Conservation (phyloP, 768 basidiomycete genomes). For the Stropharia rugosoannulata region DNA sequence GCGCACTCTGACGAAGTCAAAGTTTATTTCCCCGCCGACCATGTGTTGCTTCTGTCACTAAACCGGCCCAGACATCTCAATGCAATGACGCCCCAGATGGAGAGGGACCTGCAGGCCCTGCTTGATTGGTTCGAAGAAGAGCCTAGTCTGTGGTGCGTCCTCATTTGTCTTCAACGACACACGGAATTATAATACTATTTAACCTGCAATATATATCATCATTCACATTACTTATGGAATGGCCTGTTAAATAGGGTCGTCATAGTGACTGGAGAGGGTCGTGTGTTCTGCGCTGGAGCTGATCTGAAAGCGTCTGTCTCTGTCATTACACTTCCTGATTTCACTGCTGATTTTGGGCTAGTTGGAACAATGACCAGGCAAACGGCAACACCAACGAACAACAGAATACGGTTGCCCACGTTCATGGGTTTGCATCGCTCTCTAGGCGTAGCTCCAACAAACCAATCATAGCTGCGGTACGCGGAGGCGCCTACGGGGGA, state of each 20-base stretch:
- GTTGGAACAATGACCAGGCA: constrained; percentile 60
- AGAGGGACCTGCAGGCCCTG: constrained; percentile 46
- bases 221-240: neutral
- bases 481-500: constrained; percentile 71
- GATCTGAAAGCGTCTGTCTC: constrained; percentile 68
- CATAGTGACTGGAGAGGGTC: constrained; percentile 72
- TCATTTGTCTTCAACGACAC: neutral
- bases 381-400: constrained; percentile 43
- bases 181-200: neutral
- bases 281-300: constrained; percentile 76
- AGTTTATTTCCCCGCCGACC: constrained; percentile 36
- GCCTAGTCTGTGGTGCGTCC: constrained; percentile 63
- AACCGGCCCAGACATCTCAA: constrained; percentile 76
- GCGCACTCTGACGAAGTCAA: constrained; percentile 34
- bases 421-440: constrained; percentile 70
- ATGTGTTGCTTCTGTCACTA: constrained; percentile 39
- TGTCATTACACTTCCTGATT: constrained; percentile 1
- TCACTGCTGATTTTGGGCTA: constrained; percentile 22
- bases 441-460: constrained; percentile 68
- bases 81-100: constrained; percentile 66
- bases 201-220: neutral
- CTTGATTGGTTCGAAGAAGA: constrained; percentile 78
- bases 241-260: constrained; percentile 53
- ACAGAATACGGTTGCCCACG: constrained; percentile 33
- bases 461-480: constrained; percentile 79